Base-by-base conservation (phyloP, 208 protist species). In the Leishmania martiniquensis region DNA sequence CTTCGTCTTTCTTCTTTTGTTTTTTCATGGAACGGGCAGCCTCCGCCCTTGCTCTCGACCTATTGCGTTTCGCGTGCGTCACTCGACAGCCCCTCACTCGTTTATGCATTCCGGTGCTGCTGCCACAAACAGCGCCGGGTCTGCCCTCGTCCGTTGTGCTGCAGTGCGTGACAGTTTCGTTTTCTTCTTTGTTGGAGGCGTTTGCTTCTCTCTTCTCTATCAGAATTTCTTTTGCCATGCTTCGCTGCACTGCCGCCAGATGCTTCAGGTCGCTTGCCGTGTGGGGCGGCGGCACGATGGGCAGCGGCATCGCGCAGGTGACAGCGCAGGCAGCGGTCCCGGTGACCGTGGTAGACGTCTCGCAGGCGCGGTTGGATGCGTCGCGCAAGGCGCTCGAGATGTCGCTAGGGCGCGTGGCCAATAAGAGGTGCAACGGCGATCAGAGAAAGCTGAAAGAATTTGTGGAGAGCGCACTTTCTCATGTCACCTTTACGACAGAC, bases 241-340 rank as follows among this genome's bases (percentile, higher is more conserved):
- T 85, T 32, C 82, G 76, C 1, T 82, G 67, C 49, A 84, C 73
- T 6, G 37, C 57, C 55, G 78, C 57, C 55, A 54, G 59, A 39
- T 70, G 85, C 22, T 92, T 89, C 79, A 87, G 84, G 63, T 82
- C 74, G 32, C 63, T 93, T 4, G 68, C 85, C 22, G 87, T 95
- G 32, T 89, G 87, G 81, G 91, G 91, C 75, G 87, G 83, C 54
- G 91, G 91, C 69, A 93, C 87, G 68, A 95, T 95, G 91, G 91
- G 91, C 73, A 81, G 85, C 73, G 91, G 91, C 45, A 93, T 95
- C 54, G 91, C 91, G 2, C 91, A 93, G 79, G 81, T 93, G 12
- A 83, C 83, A 13, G 91, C 91, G 12, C 63, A 77, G 66, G 80
- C 85, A 37, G 82, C 77, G 39, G 80, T 89, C n/a, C 77, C 85